These are phyloP conservation scores for Trametes coccinea DNA, from an alignment of 768 basidiomycete species.

Conservation along the genomic window DNA sequence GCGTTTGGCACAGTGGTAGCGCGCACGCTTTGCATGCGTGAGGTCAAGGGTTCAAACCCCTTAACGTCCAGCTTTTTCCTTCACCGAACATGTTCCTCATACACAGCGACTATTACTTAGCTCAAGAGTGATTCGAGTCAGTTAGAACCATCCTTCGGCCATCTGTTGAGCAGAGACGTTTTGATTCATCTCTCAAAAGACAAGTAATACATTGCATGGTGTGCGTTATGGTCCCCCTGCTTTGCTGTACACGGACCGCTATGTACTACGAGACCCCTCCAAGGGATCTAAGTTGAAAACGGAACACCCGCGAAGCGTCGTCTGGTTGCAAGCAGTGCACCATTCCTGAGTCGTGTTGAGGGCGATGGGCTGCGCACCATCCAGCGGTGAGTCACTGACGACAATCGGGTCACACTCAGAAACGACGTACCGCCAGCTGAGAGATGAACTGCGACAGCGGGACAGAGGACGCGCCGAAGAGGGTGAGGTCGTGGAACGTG, in stretches of 20 bases:
- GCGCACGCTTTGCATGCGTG: slow-evolving; percentile 38
- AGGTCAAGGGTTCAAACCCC: slow-evolving; percentile 36
- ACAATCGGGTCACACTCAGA: neutral
- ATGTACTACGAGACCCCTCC: neutral
- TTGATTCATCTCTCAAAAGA: too few species aligned
- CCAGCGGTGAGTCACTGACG: neutral
- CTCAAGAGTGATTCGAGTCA: too few species aligned
- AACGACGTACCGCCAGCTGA: slow-evolving; percentile 16
- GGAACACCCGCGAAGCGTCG: slow-evolving; percentile 52
- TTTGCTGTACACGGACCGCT: too few species aligned
- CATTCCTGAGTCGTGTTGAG: slow-evolving; percentile 55
- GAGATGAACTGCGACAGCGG: slow-evolving; percentile 53
- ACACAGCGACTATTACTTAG: too few species aligned
- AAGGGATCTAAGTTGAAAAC: neutral
- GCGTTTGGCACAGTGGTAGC: slow-evolving; percentile 38
- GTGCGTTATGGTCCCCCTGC: neutral
- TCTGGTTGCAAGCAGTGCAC: slow-evolving; percentile 61
- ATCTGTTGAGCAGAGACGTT: too few species aligned
- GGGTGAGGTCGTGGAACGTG: slow-evolving; percentile 45
- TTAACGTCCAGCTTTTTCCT: slow-evolving; percentile 29
- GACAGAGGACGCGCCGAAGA: slow-evolving; percentile 30
- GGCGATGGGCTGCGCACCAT: slow-evolving; percentile 38
- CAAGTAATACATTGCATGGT: too few species aligned
- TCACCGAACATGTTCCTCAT: neutral
- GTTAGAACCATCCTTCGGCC: too few species aligned